Conservation (phyloP, 805 yeast genomes). For the Brettanomyces naardenensis region DNA sequence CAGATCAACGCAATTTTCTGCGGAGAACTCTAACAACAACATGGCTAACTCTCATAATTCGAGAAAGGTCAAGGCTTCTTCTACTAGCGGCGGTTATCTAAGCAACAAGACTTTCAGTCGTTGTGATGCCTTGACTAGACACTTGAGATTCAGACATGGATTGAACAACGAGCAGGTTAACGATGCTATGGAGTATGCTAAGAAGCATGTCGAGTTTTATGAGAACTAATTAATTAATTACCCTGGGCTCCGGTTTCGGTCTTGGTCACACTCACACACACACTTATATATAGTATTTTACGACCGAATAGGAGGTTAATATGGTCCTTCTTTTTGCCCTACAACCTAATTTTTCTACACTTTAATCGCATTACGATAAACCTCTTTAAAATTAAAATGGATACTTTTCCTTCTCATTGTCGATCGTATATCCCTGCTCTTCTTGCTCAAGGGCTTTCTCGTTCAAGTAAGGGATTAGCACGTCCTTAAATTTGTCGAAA, state of each 20-base stretch:
- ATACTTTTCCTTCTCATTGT: conserved; percentile 32
- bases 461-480: conserved; percentile 46
- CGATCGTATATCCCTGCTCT: conserved; percentile 29
- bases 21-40: conserved; percentile 23
- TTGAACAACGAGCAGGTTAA: conserved; percentile 58
- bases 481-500: conserved; percentile 42
- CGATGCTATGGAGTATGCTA: conserved; percentile 65
- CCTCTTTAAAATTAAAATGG: conserved; percentile 28
- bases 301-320: too few relatives aligned
- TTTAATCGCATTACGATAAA: neutral
- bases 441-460: conserved; percentile 42
- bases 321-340: too few relatives aligned
- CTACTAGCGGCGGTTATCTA: conserved; percentile 20
- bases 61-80: conserved; percentile 30
- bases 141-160: conserved; percentile 85
- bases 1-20: conserved; percentile 19
- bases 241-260: too few relatives aligned
- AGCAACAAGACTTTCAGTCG: conserved; percentile 74
- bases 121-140: conserved; percentile 91
- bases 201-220: conserved; percentile 64
- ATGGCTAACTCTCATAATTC: conserved; percentile 25
- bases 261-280: too few relatives aligned
- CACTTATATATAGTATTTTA: too few relatives aligned
- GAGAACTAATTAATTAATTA: conserved; percentile 13
- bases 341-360: too few relatives aligned